Evolutionary conservation across 352 stramenopile genomes (phyloP).

Genomic region (Globisporangium splendens): DNA sequence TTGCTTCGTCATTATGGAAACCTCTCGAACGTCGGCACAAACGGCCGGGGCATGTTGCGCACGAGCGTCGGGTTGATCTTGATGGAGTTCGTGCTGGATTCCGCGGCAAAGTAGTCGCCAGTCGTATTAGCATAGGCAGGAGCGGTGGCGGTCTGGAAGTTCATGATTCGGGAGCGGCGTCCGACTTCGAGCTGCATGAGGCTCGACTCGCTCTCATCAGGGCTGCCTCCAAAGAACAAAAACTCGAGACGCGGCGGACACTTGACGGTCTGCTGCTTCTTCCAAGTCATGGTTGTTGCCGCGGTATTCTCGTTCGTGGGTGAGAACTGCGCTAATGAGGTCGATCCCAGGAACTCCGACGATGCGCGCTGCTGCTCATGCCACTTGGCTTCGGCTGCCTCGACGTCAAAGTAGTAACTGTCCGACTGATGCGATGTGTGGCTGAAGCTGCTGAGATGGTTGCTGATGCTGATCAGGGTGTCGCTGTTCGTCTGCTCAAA

Average conservation of each 20-base stretch:
- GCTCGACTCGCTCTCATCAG: conserved; percentile 26
- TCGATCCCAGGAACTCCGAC: background rate
- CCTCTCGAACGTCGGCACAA: conserved; percentile 28
- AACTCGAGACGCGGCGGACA: conserved; percentile 40
- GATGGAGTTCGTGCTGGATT: conserved; percentile 26
- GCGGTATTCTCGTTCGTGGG: too few species aligned
- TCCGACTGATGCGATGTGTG: conserved; percentile 1
- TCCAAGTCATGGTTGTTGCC: too few species aligned
- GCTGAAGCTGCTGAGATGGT: conserved; percentile 3
- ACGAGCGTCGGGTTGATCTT: conserved; percentile 40
- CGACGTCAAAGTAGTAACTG: conserved; percentile 13
- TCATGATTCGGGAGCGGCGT: conserved; percentile 11
- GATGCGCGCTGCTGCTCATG: conserved; percentile 2
- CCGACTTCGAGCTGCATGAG: conserved; percentile 29
- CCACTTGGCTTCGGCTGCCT: conserved; percentile 4
- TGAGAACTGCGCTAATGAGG: conserved; percentile 1
- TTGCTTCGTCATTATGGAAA: conserved; percentile 3
- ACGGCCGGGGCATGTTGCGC: conserved; percentile 36
- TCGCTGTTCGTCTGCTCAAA: conserved; percentile 11
- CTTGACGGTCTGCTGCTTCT: background rate
- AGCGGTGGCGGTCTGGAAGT: conserved; percentile 1
- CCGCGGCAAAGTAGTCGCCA: background rate
- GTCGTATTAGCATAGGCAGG: background rate
- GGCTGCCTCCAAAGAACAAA: conserved; percentile 46
- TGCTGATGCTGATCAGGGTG: background rate